Evolutionary conservation across 2,329 filamentous ascomycete genomes (phyloP).

Genomic region (Epicoccum sorghinum): DNA sequence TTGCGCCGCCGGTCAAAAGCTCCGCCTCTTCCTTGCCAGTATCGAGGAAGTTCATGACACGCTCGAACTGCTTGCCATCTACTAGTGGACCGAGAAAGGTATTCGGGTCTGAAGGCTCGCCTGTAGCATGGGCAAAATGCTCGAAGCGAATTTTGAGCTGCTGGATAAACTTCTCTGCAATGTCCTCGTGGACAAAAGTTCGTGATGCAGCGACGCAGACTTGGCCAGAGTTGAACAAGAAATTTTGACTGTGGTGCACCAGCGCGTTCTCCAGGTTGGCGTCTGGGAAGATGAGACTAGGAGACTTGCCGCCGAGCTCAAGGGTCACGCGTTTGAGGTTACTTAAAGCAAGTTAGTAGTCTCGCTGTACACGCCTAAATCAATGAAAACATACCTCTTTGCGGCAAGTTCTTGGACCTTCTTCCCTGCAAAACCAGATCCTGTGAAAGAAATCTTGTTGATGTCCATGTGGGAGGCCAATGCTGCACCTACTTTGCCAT

Average conservation of each 20-base stretch:
- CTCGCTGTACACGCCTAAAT: too few species aligned
- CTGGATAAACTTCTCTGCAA: constrained; percentile 37
- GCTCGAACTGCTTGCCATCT: constrained; percentile 35
- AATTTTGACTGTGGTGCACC: constrained; percentile 30
- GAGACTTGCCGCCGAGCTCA: constrained; percentile 56
- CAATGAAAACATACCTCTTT: constrained; percentile 15
- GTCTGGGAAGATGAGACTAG: constrained; percentile 55
- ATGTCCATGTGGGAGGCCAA: constrained; percentile 50
- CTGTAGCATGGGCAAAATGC: constrained; percentile 25
- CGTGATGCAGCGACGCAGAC: constrained; percentile 36
- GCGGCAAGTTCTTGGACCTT: constrained; percentile 42
- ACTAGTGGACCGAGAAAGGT: constrained; percentile 40
- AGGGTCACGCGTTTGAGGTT: constrained; percentile 52
- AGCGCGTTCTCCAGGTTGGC: constrained; percentile 55
- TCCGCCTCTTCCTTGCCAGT: constrained; percentile 34
- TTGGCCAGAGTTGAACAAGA: constrained; percentile 36
- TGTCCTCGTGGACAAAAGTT: constrained; percentile 36
- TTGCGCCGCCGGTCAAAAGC: constrained; percentile 35
- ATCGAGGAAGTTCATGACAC: constrained; percentile 40
- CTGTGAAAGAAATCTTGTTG: constrained; percentile 52
- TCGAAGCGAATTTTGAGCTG: constrained; percentile 33
- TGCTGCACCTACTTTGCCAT: constrained; percentile 41
- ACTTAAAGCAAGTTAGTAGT: constrained; percentile 6
- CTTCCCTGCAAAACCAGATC: constrained; percentile 44
- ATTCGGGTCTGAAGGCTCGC: constrained; percentile 23